Evolutionary conservation across 2,329 filamentous ascomycete species (phyloP).

Genomic region (Neopestalotiopsis clavispora): DNA sequence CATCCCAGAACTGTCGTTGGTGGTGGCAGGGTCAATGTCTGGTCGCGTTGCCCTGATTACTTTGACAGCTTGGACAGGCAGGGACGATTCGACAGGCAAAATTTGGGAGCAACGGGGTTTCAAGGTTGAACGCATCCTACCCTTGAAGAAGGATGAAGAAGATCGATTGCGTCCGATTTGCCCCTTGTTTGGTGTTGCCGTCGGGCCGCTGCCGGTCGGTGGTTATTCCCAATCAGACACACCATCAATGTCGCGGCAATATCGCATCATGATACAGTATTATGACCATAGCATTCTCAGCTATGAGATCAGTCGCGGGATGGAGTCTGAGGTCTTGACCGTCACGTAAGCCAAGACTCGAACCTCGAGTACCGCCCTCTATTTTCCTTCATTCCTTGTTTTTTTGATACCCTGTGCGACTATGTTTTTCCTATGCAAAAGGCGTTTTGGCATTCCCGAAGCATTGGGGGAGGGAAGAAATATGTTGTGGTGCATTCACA

Average conservation of each 20-base stretch:
- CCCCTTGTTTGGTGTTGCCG: constrained; percentile 70
- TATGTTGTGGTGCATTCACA: neutral
- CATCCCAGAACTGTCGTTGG: constrained; percentile 72
- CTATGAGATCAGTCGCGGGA: constrained; percentile 65
- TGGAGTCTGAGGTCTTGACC: constrained; percentile 33
- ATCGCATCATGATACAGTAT: constrained; percentile 72
- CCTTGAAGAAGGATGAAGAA: constrained; percentile 51
- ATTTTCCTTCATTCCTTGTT: neutral
- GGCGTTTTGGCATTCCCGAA: neutral
- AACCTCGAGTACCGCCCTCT: neutral
- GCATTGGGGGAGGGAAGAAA: neutral
- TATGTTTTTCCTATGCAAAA: neutral
- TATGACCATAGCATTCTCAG: constrained; percentile 71
- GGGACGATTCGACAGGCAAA: constrained; percentile 28
- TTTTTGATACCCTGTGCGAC: neutral
- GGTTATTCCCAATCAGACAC: constrained; percentile 30
- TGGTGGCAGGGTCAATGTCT: constrained; percentile 69
- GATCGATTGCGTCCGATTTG: constrained; percentile 47
- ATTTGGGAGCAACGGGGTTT: constrained; percentile 45
- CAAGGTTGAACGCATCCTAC: constrained; percentile 59
- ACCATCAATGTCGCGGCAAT: constrained; percentile 35
- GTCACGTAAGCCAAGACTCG: constrained; percentile 21
- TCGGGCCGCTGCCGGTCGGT: constrained; percentile 64
- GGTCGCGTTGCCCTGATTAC: constrained; percentile 68
- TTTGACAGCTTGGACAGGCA: constrained; percentile 47